Percentiles rank a stretch among this genome's conserved stretches.
These are phyloP conservation scores for Sugiyamaella qingdaonensis DNA, from an alignment of 805 yeast species.

Conservation along the genomic window DNA sequence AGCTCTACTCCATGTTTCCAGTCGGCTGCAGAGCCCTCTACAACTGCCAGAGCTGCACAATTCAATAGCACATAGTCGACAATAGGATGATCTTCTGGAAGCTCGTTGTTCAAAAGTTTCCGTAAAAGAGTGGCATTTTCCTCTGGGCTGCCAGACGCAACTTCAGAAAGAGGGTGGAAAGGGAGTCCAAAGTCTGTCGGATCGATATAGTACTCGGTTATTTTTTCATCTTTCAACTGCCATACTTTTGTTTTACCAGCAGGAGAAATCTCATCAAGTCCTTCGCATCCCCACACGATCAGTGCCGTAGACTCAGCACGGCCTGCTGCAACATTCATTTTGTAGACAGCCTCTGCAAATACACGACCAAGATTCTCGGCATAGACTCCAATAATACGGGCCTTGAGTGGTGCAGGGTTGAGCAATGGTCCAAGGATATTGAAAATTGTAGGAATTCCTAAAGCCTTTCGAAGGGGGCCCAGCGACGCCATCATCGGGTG, in stretches of 20 bases:
- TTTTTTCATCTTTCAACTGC: slow-evolving; percentile 48
- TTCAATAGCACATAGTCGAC: slow-evolving; percentile 89
- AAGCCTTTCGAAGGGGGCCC: slow-evolving; percentile 65
- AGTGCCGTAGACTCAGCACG: slow-evolving; percentile 49
- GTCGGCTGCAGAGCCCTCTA: slow-evolving; percentile 59
- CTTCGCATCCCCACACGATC: slow-evolving; percentile 91
- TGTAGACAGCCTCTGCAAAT: slow-evolving; percentile 75
- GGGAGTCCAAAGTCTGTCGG: slow-evolving; percentile 82
- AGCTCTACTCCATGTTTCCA: slow-evolving; percentile 76
- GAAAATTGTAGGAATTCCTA: slow-evolving; percentile 91
- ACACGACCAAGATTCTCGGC: slow-evolving; percentile 72
- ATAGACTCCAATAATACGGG: slow-evolving; percentile 88
- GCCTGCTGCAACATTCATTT: slow-evolving; percentile 49
- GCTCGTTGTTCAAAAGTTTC: slow-evolving; percentile 42
- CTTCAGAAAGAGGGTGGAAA: slow-evolving; percentile 63
- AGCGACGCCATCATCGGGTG: slow-evolving; percentile 88
- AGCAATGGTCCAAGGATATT: slow-evolving; percentile 90
- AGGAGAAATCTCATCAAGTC: slow-evolving; percentile 92
- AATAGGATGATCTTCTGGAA: slow-evolving; percentile 48
- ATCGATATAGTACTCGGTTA: slow-evolving; percentile 27
- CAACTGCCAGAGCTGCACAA: slow-evolving; percentile 79
- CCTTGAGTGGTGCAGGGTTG: slow-evolving; percentile 79
- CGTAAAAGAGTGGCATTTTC: slow-evolving; percentile 71
- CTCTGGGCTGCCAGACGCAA: slow-evolving; percentile 79
- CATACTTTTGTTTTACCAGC: slow-evolving; percentile 78